Percentiles rank a stretch among this genome's conserved stretches.
These are phyloP conservation scores for Phytophthora macrochlamydospora DNA, from an alignment of 352 stramenopile species.

Conservation along the genomic window DNA sequence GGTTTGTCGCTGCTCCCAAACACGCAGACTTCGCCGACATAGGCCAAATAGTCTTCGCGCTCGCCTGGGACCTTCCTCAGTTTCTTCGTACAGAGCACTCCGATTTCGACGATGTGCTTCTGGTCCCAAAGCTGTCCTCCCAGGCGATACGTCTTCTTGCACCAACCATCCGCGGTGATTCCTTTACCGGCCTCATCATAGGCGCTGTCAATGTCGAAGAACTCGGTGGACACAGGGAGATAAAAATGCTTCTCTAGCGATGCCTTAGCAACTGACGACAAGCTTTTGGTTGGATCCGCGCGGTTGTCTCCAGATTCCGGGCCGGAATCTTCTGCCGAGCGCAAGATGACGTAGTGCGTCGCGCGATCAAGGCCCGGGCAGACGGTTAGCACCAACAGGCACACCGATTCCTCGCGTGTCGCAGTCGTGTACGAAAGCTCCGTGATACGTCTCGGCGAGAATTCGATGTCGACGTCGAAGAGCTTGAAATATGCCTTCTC, in stretches of 20 bases:
- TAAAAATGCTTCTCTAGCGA: slow-evolving; percentile 45
- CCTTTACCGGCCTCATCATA: slow-evolving; percentile 18
- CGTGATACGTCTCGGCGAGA: slow-evolving; percentile 39
- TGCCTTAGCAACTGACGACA: slow-evolving; percentile 34
- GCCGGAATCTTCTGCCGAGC: slow-evolving; percentile 30
- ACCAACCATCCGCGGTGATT: slow-evolving; percentile 32
- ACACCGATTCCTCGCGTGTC: slow-evolving; percentile 33
- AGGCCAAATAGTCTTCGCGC: slow-evolving; percentile 34
- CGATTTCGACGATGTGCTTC: slow-evolving; percentile 52
- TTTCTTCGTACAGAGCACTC: slow-evolving; percentile 42
- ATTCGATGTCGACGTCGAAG: slow-evolving; percentile 47
- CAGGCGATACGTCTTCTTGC: slow-evolving; percentile 47
- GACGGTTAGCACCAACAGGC: slow-evolving; percentile 43
- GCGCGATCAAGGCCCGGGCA: slow-evolving; percentile 43
- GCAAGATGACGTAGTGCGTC: slow-evolving; percentile 47
- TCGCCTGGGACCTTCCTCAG: slow-evolving; percentile 18
- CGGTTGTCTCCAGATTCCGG: slow-evolving; percentile 8
- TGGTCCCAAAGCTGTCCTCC: slow-evolving; percentile 46
- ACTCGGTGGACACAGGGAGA: slow-evolving; percentile 31
- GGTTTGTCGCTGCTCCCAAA: slow-evolving; percentile 23
- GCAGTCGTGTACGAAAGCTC: slow-evolving; percentile 45
- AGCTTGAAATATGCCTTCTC: slow-evolving; percentile 53
- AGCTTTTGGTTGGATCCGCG: slow-evolving; percentile 16
- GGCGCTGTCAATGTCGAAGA: slow-evolving; percentile 24
- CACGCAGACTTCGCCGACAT: slow-evolving; percentile 41